Conservation (phyloP, 495 filamentous ascomycete species). For the Neurospora sp. region DNA sequence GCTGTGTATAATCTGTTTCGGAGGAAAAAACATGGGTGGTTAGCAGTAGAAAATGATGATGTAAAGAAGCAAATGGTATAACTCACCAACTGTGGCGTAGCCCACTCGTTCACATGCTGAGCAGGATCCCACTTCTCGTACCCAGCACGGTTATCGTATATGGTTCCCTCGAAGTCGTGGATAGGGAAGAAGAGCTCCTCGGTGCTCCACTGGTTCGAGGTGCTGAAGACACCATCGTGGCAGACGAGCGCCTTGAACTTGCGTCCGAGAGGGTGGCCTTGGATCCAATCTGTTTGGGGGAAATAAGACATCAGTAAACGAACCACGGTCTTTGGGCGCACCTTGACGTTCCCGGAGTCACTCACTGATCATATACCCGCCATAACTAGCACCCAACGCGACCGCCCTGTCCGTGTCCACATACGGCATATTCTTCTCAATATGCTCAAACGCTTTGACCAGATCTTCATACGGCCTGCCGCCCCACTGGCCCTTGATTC, state of each 20-base stretch:
- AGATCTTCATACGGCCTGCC: constrained; percentile 70
- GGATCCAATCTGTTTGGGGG: constrained; percentile 50
- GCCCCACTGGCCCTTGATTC: constrained; percentile 69
- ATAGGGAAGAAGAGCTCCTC: constrained; percentile 88
- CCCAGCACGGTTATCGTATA: constrained; percentile 61
- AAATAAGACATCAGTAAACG: constrained; percentile 2
- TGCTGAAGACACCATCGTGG: constrained; percentile 85
- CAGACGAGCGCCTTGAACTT: constrained; percentile 86
- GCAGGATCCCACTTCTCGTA: constrained; percentile 84
- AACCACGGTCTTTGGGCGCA: neutral
- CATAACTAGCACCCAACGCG: constrained; percentile 74
- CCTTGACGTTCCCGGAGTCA: neutral
- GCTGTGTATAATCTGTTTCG: constrained; percentile 64
- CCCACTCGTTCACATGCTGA: constrained; percentile 54
- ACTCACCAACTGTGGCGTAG: constrained; percentile 61
- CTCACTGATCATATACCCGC: constrained; percentile 74
- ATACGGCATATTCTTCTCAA: constrained; percentile 59
- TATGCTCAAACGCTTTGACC: constrained; percentile 69
- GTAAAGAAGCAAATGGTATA: too few relatives aligned
- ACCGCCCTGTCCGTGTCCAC: constrained; percentile 72
- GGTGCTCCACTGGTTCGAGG: constrained; percentile 58
- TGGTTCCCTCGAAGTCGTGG: constrained; percentile 69
- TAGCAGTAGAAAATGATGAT: neutral
- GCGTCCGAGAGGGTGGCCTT: constrained; percentile 57
- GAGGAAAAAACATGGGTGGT: neutral